A percentile compares a stretch with the other conserved stretches of the same genome.
Conservation (phyloP, 306 rosid species). For the Mimosa bimucronata region DNA sequence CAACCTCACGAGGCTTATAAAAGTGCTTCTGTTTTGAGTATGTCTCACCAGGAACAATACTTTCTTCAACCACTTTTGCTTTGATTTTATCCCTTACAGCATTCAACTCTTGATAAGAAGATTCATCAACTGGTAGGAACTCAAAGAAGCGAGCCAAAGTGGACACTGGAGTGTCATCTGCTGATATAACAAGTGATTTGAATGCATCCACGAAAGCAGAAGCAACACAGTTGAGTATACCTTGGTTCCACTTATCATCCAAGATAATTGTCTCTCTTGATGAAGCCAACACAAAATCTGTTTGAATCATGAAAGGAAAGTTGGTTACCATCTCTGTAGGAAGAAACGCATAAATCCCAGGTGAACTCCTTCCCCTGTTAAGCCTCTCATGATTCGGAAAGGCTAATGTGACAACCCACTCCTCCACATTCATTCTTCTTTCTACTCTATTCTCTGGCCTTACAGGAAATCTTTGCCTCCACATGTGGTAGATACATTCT, state of each 20-base stretch:
- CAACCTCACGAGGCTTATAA: constrained; percentile 61
- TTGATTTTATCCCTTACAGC: constrained; percentile 57
- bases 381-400: constrained; percentile 66
- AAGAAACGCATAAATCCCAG: constrained; percentile 75
- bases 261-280: constrained; percentile 74
- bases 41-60: constrained; percentile 65
- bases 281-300: constrained; percentile 75
- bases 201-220: constrained; percentile 67
- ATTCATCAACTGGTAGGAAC: constrained; percentile 54
- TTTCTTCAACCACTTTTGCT: constrained; percentile 44
- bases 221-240: constrained; percentile 71
- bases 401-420: constrained; percentile 64
- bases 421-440: constrained; percentile 60
- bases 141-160: constrained; percentile 51
- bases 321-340: constrained; percentile 78
- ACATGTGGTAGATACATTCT: constrained; percentile 65
- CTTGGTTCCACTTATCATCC: constrained; percentile 77
- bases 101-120: constrained; percentile 51
- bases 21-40: constrained; percentile 60
- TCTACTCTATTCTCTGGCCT: constrained; percentile 52
- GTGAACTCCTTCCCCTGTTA: constrained; percentile 44
- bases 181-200: constrained; percentile 46
- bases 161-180: constrained; percentile 51
- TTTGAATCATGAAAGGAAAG: constrained; percentile 80
- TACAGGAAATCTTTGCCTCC: constrained; percentile 75